Evolutionary conservation across 805 yeast species (phyloP), one percentile per base, ranked within the genome.

Genomic region (Starmerella sp.): DNA sequence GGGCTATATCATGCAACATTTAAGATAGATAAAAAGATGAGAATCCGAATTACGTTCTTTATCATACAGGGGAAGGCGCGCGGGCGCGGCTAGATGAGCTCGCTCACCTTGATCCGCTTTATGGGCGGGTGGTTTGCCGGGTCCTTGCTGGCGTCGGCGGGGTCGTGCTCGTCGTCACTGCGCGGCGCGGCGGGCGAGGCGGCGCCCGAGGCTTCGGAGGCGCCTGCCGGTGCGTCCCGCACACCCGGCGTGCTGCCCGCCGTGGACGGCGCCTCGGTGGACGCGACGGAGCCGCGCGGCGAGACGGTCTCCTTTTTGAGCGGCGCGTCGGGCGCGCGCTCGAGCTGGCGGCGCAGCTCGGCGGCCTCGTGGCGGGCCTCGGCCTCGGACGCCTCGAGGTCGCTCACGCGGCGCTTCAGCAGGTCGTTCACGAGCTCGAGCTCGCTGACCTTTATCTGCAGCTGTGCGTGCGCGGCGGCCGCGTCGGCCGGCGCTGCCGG

Each of bases 381-480:
- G 8, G 64, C 54, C 55, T 73, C 75, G 1, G 68, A 59, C 13
- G 66, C 62, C 70, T 91, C 96, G 60, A 91, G 74, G 66, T 91
- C 96, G 67, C 78, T 74, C 45, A 91, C 86, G 61, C 95, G 79
- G 6, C 91, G 79, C 62, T 86, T 79, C 72, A 88, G 86, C 56
- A 91, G 72, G 66, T 90, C 97, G 63, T 89, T 90, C 42, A 91
- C 95, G 44, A 90, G 74, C 67, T 91, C 97, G 58, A 91, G 76
- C 67, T 91, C 97, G 11, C 85, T 80, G 28, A 90, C 86, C 56
- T 95, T 75, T 0, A 96, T 86, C 60, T 80, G 79, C 59, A 90
- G 71, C 52, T 69, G 72, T 36, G 72, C 71, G 22, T 17, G 41
- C n/a, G 45, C 39, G 9, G 32, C 48, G 10, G 43, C 48, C 35